phyloP scores from a whole-genome alignment of 2,329 filamentous ascomycete species.

The Xylariaceae sp. region DNA sequence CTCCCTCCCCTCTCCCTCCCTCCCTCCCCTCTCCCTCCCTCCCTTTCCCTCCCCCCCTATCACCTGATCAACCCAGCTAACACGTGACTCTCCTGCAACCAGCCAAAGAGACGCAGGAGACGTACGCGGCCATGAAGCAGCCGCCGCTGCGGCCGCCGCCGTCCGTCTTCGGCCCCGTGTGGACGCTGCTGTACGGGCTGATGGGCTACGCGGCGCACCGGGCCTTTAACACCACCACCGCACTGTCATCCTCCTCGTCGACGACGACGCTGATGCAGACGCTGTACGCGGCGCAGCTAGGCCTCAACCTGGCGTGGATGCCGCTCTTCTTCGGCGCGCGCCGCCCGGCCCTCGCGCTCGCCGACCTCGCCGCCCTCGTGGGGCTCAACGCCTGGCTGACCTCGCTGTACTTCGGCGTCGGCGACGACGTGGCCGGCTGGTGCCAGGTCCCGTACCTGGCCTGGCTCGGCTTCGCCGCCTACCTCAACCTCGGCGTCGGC shows the following conservation, averaged over 20 bases:
- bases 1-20: background rate
- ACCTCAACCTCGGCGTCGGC: slow-evolving; percentile 64
- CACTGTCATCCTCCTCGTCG: slow-evolving; percentile 3
- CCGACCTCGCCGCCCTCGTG: slow-evolving; percentile 65
- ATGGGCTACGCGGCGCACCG: slow-evolving; percentile 90
- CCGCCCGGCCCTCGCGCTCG: slow-evolving; percentile 64
- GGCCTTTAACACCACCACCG: slow-evolving; percentile 48
- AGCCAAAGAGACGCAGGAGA: slow-evolving; percentile 52
- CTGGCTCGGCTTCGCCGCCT: slow-evolving; percentile 84
- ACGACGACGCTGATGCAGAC: slow-evolving; percentile 56
- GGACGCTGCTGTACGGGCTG: slow-evolving; percentile 59
- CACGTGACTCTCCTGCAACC: too few species aligned
- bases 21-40: slow-evolving; percentile 1
- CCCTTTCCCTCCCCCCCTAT: too few species aligned
- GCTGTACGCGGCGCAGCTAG: slow-evolving; percentile 80
- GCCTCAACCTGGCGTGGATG: slow-evolving; percentile 82
- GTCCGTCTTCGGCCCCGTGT: slow-evolving; percentile 56
- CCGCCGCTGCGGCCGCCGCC: slow-evolving; percentile 55
- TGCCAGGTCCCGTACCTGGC: slow-evolving; percentile 72
- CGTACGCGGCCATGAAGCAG: slow-evolving; percentile 60
- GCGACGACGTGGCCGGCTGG: slow-evolving; percentile 63
- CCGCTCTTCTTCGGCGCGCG: slow-evolving; percentile 82
- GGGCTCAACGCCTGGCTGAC: slow-evolving; percentile 68
- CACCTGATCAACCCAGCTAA: too few species aligned
- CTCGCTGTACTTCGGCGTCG: slow-evolving; percentile 64